A percentile compares a stretch with the other conserved stretches of the same genome.
phyloP scores from a whole-genome alignment of 2,329 filamentous ascomycete genomes.

The Biscogniauxia sp. region DNA sequence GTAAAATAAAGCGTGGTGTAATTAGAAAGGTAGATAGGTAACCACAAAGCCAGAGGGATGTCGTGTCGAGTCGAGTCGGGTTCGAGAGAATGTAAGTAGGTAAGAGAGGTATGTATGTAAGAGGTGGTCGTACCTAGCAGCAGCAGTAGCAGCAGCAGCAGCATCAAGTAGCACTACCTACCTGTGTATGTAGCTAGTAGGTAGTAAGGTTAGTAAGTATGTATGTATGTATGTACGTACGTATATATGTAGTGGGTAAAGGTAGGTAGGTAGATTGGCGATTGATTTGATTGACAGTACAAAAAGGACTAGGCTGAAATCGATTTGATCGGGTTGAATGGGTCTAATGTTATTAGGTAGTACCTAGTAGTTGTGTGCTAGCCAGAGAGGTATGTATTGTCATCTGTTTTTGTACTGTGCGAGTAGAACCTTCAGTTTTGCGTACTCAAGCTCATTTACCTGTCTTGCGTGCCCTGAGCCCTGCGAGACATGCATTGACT shows the following conservation, averaged over 20 bases:
- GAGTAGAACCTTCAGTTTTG: background rate
- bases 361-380: background rate
- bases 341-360: slow-evolving; percentile 5
- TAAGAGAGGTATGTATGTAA: background rate
- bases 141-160: no score
- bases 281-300: slow-evolving; percentile 6
- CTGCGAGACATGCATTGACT: background rate
- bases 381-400: background rate
- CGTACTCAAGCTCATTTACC: background rate
- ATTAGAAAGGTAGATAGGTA: no score
- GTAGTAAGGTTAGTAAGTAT: no score
- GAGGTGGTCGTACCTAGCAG: no score
- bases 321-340: slow-evolving; percentile 10
- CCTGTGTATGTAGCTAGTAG: no score
- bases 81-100: background rate
- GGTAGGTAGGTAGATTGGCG: background rate
- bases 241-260: background rate
- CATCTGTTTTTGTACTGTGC: background rate
- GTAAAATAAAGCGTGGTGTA: background rate
- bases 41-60: background rate
- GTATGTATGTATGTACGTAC: no score
- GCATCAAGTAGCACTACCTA: no score
- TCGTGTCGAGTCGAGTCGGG: background rate
- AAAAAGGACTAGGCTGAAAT: slow-evolving; percentile 1
- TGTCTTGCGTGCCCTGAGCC: background rate